Base-by-base conservation (phyloP, 768 basidiomycete genomes). In the Suillus ampliporus region DNA sequence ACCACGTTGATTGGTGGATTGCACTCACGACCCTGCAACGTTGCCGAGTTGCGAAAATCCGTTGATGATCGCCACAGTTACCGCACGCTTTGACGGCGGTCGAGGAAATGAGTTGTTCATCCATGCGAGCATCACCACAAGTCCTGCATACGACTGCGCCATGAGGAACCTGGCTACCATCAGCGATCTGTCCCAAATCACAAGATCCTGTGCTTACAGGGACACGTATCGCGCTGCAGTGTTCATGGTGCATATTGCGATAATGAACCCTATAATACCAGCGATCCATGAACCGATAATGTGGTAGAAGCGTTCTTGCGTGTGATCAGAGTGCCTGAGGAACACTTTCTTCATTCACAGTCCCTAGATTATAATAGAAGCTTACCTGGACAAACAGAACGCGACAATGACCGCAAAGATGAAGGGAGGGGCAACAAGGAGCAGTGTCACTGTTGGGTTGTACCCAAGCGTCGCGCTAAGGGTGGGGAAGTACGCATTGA, bases 401-500 rank as follows among this genome's bases (percentile, higher is more conserved):
- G 88, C 81, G 31, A 83, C 75, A 19, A 87, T 67, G 21, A 83
- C 84, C 4, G 89, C 82, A 68, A 89, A 85, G 7, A 80, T 73
- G 79, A 86, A 93, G 19, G 91, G 92, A 9, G 92, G 93, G 9
- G 89, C 91, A 71, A 90, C 91, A 62, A 94, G 82, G 54, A 92
- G 70, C 11, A 92, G 79, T 3, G 89, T 88, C 43, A 87, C 77
- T 3, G 89, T 90, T 35, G 79, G 75, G 64, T 77, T 79, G 73
- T 81, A 90, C 14, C 89, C 89, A 72, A 95, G 79, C 6, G 92
- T 94, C 17, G 82, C 84, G 43, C 83, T 86, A 61, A 94, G 77
- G 1, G 92, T 91, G 26, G 89, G 91, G 79, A 93, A 94, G 74
- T 87, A 92, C n/a, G 86, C 88, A 72, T 90, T 89, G 82, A 94